phyloP scores from a whole-genome alignment of 164 flowering plant species.

The Berberis vulgaris region DNA sequence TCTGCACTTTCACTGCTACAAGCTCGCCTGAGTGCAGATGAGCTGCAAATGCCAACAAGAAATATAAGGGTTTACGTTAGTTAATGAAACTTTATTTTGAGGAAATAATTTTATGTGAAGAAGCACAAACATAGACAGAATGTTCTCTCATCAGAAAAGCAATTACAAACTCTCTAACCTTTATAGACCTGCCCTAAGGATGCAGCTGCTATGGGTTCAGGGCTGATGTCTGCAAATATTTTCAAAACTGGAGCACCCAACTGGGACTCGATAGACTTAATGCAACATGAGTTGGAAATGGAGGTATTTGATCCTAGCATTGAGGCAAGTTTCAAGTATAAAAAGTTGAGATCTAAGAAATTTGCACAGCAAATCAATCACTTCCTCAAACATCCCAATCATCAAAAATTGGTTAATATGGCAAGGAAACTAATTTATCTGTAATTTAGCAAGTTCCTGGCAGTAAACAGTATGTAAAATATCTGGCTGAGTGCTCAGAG shows the following conservation, averaged over 20 bases:
- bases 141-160: not conserved
- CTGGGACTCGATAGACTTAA: slow-evolving; percentile 69
- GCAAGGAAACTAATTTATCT: slow-evolving; percentile 32
- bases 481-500: slow-evolving; percentile 92
- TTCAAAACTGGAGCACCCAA: slow-evolving; percentile 67
- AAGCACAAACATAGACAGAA: not conserved
- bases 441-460: slow-evolving; percentile 86
- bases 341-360: not conserved
- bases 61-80: slow-evolving; percentile 19
- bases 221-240: slow-evolving; percentile 84
- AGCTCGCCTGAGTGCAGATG: slow-evolving; percentile 93
- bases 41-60: slow-evolving; percentile 68
- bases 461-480: slow-evolving; percentile 74
- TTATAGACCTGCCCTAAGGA: slow-evolving; percentile 96
- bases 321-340: slow-evolving; percentile 4
- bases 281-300: slow-evolving; percentile 71
- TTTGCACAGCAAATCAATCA: not conserved
- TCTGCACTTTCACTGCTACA: slow-evolving; percentile 97
- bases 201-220: slow-evolving; percentile 93
- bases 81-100: not conserved
- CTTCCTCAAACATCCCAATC: not conserved
- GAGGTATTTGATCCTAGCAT: slow-evolving; percentile 89
- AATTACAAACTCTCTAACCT: slow-evolving; percentile 40
- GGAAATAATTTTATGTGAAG: not conserved
- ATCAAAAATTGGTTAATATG: slow-evolving; percentile 3